phyloP scores from a whole-genome alignment of 164 flowering plant species.

The Chimonanthus salicifolius region DNA sequence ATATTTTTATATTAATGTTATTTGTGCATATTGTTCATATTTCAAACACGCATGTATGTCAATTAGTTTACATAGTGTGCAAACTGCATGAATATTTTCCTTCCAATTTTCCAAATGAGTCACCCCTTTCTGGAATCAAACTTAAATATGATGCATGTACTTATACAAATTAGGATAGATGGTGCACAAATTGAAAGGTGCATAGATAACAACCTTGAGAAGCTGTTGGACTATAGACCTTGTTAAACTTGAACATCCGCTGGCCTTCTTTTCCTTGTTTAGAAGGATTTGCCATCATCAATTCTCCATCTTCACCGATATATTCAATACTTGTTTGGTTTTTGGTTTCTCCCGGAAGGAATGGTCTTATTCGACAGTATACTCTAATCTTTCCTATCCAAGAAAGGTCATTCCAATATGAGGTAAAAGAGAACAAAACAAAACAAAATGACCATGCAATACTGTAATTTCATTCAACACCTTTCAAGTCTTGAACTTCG shows the following conservation, averaged over 20 bases:
- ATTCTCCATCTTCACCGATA: slow-evolving; percentile 70
- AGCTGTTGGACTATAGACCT: slow-evolving; percentile 85
- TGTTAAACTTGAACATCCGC: slow-evolving; percentile 75
- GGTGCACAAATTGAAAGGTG: neutral
- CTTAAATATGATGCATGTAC: too few relatives aligned
- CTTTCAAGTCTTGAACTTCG: slow-evolving; percentile 97
- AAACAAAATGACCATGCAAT: neutral
- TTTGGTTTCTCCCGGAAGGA: slow-evolving; percentile 49
- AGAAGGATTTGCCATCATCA: slow-evolving; percentile 53
- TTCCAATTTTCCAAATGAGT: too few relatives aligned
- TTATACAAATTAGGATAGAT: too few relatives aligned
- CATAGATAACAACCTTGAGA: slow-evolving; percentile 59
- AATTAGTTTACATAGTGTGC: too few relatives aligned
- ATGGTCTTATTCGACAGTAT: slow-evolving; percentile 94
- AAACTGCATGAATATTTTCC: too few relatives aligned
- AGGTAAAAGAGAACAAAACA: too few relatives aligned
- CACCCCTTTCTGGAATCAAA: too few relatives aligned
- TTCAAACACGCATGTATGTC: too few relatives aligned
- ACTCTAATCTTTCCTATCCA: slow-evolving; percentile 84
- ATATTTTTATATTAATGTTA: too few relatives aligned
- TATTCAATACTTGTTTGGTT: slow-evolving; percentile 50
- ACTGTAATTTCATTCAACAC: slow-evolving; percentile 23
- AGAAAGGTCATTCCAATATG: neutral
- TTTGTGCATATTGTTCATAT: too few relatives aligned
- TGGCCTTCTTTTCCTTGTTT: slow-evolving; percentile 70